Evolutionary conservation across 2,329 filamentous ascomycete species (phyloP).

Genomic region (Apiospora saccharicola): DNA sequence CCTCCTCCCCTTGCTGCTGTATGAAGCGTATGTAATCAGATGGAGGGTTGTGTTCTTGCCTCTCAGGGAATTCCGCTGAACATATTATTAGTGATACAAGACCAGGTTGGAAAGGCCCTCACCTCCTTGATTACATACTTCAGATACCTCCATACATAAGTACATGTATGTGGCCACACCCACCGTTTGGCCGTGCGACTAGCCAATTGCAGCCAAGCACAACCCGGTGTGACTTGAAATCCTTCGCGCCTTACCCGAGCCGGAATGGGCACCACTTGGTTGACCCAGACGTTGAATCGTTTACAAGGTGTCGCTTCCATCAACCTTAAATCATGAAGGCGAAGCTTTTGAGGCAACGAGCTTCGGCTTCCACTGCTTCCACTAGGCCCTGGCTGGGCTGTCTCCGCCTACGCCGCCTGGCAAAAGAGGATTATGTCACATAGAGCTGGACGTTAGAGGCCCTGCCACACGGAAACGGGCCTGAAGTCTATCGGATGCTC

Average conservation of each 20-base stretch:
- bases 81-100: conserved; percentile 17
- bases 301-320: conserved; percentile 14
- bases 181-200: not conserved
- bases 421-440: not conserved
- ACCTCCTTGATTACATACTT: conserved; percentile 8
- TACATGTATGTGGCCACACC: not conserved
- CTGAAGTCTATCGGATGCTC: not conserved
- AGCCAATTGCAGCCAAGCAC: conserved; percentile 5
- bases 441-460: not conserved
- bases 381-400: not conserved
- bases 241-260: conserved; percentile 3
- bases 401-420: not conserved
- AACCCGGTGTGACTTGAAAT: conserved; percentile 2
- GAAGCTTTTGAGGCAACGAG: conserved; percentile 19
- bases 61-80: not conserved
- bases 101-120: not conserved
- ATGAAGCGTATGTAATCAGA: not conserved
- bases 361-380: not conserved
- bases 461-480: not conserved
- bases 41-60: not conserved
- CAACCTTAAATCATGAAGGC: conserved; percentile 14
- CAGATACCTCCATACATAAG: not conserved
- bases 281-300: conserved; percentile 9
- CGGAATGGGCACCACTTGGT: not conserved
- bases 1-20: not conserved